A percentile compares a stretch with the other conserved stretches of the same genome.
Conservation (phyloP, 2,329 filamentous ascomycete species). For the Iodosphaeria phyllophila region DNA sequence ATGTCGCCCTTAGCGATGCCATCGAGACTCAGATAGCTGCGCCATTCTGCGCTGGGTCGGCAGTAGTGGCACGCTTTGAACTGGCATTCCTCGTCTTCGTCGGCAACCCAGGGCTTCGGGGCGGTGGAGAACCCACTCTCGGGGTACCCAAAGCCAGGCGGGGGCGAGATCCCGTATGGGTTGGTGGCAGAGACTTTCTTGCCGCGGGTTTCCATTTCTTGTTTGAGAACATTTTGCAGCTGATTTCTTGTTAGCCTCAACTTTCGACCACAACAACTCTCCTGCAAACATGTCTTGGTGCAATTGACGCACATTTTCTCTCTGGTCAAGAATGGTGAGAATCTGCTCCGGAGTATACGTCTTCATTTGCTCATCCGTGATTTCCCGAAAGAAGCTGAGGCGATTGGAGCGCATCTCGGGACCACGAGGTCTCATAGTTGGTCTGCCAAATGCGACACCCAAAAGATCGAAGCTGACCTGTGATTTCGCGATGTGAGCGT, state of each 20-base stretch:
- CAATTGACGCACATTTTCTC: slow-evolving; percentile 25
- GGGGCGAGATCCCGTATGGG: slow-evolving; percentile 3
- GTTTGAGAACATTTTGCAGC: slow-evolving; percentile 15
- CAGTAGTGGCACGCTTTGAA: slow-evolving; percentile 31
- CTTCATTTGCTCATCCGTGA: slow-evolving; percentile 20
- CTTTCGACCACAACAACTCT: background rate
- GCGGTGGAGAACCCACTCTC: slow-evolving; percentile 3
- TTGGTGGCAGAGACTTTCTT: no score
- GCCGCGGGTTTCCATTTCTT: background rate
- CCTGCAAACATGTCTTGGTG: no score
- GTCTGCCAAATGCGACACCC: slow-evolving; percentile 14
- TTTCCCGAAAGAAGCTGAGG: slow-evolving; percentile 25
- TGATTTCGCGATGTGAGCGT: background rate
- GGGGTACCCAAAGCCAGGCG: slow-evolving; percentile 5
- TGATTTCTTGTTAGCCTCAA: slow-evolving; percentile 6
- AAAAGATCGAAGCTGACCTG: slow-evolving; percentile 11
- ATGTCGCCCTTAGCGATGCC: slow-evolving; percentile 29
- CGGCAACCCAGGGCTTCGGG: slow-evolving; percentile 21
- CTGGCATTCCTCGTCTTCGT: slow-evolving; percentile 23
- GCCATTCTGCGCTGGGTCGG: slow-evolving; percentile 21
- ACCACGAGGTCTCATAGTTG: slow-evolving; percentile 18
- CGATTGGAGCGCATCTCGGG: slow-evolving; percentile 21
- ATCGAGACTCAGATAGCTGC: slow-evolving; percentile 29
- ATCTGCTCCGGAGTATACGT: slow-evolving; percentile 29
- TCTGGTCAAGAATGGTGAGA: slow-evolving; percentile 26